Evolutionary conservation across 768 basidiomycete genomes (phyloP).

Genomic region (Kwoniella botswanensis): DNA sequence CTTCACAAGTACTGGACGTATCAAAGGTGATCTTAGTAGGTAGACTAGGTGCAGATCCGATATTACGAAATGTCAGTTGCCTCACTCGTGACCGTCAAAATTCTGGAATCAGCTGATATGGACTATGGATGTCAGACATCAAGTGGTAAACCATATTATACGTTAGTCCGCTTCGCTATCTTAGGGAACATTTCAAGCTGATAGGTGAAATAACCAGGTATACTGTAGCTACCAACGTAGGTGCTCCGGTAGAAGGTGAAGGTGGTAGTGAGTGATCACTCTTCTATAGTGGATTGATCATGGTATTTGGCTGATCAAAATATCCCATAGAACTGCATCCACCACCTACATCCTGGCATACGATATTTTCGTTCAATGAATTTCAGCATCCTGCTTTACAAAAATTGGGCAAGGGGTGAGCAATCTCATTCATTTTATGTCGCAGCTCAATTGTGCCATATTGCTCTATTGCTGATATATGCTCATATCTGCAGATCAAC

Average conservation of each 20-base stretch:
- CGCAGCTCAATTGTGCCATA: neutral
- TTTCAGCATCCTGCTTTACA: conserved; percentile 24
- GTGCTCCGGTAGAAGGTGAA: conserved; percentile 19
- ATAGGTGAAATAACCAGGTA: conserved; percentile 25
- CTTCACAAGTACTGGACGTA: conserved; percentile 27
- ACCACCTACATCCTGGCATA: conserved; percentile 45
- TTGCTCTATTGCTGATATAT: too few relatives aligned
- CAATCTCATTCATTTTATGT: neutral
- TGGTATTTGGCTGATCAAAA: neutral
- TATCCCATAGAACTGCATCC: conserved; percentile 16
- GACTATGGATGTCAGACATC: conserved; percentile 21
- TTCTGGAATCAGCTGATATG: neutral
- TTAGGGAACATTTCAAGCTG: neutral
- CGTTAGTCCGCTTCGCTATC: conserved; percentile 21
- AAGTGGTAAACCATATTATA: conserved; percentile 45
- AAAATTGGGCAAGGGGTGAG: conserved; percentile 44
- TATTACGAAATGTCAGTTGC: conserved; percentile 30
- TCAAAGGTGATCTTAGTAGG: conserved; percentile 43
- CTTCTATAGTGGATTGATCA: too few relatives aligned
- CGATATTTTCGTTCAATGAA: conserved; percentile 47
- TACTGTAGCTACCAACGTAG: conserved; percentile 37
- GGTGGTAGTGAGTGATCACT: conserved; percentile 22
- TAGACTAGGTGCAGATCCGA: conserved; percentile 42
- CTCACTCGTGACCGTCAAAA: neutral
- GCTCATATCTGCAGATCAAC: conserved; percentile 25